Conservation (phyloP, 306 rosid genomes). For the Delonix regia region DNA sequence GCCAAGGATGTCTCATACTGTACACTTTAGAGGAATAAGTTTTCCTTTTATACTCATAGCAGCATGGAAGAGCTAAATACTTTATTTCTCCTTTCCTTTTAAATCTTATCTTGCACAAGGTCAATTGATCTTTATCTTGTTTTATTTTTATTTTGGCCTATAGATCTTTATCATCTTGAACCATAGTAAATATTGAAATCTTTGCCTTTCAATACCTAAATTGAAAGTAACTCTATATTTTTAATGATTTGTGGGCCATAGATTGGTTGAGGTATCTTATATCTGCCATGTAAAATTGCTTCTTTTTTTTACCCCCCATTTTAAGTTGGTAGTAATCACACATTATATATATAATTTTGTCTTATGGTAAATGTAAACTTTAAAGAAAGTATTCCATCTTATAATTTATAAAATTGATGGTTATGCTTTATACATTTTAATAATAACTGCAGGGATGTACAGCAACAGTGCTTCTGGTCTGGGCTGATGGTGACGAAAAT, state of each 20-base stretch:
- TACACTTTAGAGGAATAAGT: neutral
- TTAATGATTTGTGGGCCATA: neutral
- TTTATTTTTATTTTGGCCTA: too few relatives aligned
- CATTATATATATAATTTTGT: constrained; percentile 4
- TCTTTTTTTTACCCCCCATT: neutral
- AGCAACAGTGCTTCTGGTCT: constrained; percentile 92
- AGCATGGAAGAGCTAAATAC: neutral
- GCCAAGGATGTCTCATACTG: neutral
- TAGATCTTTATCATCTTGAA: neutral
- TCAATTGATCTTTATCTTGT: neutral
- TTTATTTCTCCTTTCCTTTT: neutral
- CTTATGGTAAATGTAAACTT: neutral
- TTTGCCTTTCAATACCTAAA: neutral
- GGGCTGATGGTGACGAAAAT: constrained; percentile 65
- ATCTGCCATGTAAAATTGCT: neutral
- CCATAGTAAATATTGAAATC: neutral
- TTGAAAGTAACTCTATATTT: neutral
- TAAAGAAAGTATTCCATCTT: constrained; percentile 18
- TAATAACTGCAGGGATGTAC: constrained; percentile 87
- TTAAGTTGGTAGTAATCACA: neutral
- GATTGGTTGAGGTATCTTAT: neutral
- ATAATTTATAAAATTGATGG: neutral
- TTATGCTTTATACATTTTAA: constrained; percentile 28
- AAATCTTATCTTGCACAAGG: neutral
- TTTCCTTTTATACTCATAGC: neutral